These are phyloP conservation scores for Nephromyces sp. DNA, from an alignment of 169 alveolate species.

Conservation along the genomic window DNA sequence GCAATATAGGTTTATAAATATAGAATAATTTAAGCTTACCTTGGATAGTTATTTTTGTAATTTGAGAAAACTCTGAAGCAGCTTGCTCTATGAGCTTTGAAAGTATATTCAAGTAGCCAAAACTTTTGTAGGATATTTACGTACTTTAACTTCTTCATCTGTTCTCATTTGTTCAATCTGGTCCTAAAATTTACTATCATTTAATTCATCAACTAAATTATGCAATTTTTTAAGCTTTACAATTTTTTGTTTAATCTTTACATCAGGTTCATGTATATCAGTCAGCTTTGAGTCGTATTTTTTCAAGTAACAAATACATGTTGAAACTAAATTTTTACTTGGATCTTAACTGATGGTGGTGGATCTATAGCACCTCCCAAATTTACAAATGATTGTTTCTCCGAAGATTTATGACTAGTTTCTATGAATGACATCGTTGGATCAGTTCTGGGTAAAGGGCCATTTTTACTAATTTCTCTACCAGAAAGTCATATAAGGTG, in stretches of 20 bases:
- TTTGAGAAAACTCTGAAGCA: slow-evolving; percentile 20
- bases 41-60: slow-evolving; percentile 21
- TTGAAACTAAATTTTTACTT: neutral
- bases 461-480: too few species aligned
- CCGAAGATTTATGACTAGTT: too few species aligned
- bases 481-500: too few species aligned
- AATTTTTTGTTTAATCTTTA: slow-evolving; percentile 22
- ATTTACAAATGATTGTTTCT: neutral
- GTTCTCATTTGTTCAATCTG: slow-evolving; percentile 30
- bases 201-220: neutral
- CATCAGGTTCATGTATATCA: slow-evolving; percentile 13
- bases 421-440: too few species aligned
- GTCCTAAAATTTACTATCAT: neutral
- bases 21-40: slow-evolving; percentile 5
- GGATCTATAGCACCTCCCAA: slow-evolving; percentile 15
- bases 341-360: slow-evolving; percentile 14
- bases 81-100: slow-evolving; percentile 31
- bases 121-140: neutral
- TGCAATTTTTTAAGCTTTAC: neutral
- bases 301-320: too few species aligned
- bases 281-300: slow-evolving; percentile 20
- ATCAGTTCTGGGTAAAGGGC: too few species aligned
- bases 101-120: neutral
- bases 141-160: slow-evolving; percentile 24
- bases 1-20: neutral